phyloP scores from a whole-genome alignment of 768 basidiomycete genomes.

The Tricholoma hemisulphureum region DNA sequence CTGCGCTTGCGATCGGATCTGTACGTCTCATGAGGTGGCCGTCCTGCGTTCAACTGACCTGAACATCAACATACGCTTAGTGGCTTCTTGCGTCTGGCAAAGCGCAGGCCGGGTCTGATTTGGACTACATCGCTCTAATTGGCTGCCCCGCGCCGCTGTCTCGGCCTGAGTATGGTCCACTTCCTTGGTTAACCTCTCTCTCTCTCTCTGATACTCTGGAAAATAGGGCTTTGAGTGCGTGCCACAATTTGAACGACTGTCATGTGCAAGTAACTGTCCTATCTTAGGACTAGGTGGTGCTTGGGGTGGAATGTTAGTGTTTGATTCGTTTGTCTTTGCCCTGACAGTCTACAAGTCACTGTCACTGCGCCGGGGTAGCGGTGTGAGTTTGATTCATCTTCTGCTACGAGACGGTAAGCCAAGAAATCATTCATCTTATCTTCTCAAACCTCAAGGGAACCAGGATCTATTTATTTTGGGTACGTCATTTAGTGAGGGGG shows the following conservation, averaged over 20 bases:
- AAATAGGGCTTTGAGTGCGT: background rate
- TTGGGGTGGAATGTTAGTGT: constrained; percentile 40
- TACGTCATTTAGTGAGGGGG: constrained; percentile 4
- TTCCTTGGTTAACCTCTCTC: background rate
- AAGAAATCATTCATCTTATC: background rate
- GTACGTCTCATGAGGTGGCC: constrained; percentile 21
- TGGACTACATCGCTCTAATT: background rate
- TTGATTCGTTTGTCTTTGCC: constrained; percentile 39
- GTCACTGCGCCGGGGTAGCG: constrained; percentile 19
- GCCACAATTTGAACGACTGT: background rate
- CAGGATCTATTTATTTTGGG: constrained; percentile 42
- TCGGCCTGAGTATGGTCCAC: background rate
- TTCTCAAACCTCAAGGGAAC: background rate
- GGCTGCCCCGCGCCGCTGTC: background rate
- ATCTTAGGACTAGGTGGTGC: constrained; percentile 31
- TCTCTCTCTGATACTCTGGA: background rate
- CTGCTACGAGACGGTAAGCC: constrained; percentile 40
- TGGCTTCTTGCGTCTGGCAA: constrained; percentile 25
- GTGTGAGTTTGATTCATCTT: constrained; percentile 28
- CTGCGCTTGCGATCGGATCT: constrained; percentile 27
- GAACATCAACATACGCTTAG: constrained; percentile 11
- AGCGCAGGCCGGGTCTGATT: background rate
- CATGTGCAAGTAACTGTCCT: background rate
- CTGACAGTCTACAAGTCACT: constrained; percentile 43
- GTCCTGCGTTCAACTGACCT: background rate